Conservation (phyloP, 129 eudicot species). For the Apium graveolens region DNA sequence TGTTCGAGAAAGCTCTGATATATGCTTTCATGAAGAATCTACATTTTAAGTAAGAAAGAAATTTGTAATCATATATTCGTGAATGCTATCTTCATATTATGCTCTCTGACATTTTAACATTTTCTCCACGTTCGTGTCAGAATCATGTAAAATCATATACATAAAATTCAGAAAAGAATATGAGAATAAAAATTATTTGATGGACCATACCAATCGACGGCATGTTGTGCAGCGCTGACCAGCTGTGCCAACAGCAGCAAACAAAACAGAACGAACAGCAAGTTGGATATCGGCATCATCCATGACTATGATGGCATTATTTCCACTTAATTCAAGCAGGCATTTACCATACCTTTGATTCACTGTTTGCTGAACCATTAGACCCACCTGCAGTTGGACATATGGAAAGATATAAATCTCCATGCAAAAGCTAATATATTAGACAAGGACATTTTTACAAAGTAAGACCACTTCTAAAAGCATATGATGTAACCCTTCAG, state of each 20-base stretch:
- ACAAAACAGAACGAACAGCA: conserved; percentile 85
- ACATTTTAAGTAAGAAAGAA: conserved; percentile 14
- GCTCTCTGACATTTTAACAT: not conserved
- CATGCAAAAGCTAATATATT: not conserved
- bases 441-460: not conserved
- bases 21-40: conserved; percentile 88
- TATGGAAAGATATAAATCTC: conserved; percentile 8
- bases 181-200: not conserved
- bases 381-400: conserved; percentile 60
- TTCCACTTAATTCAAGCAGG: conserved; percentile 92
- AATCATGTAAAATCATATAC: not conserved
- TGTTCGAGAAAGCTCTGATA: conserved; percentile 67
- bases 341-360: conserved; percentile 86
- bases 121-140: not conserved
- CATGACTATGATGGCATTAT: conserved; percentile 89
- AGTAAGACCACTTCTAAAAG: not conserved
- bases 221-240: conserved; percentile 99
- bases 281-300: conserved; percentile 88
- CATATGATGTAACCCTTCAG: not conserved
- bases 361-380: conserved; percentile 82
- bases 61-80: not conserved
- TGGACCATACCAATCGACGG: conserved; percentile 72
- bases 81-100: not conserved
- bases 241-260: conserved; percentile 99
- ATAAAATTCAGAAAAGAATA: not conserved